These are phyloP conservation scores for Pythium dissotocum DNA, from an alignment of 352 stramenopile species.

Conservation along the genomic window DNA sequence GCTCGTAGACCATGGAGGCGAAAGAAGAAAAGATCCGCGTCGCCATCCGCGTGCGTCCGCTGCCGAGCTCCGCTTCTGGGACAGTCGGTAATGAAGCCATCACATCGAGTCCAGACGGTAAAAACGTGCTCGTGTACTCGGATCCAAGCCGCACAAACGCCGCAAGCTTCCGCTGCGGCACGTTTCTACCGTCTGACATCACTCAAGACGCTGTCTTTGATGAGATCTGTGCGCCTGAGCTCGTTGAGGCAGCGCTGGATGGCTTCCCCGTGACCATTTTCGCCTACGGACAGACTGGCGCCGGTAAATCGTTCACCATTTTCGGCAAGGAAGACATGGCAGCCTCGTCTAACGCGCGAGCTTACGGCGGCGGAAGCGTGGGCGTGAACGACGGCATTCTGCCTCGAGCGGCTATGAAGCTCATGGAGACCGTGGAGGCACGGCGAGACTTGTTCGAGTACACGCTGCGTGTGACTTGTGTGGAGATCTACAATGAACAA, in stretches of 20 bases:
- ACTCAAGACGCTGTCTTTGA: conserved; percentile 62
- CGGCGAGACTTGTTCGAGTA: conserved; percentile 46
- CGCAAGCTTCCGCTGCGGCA: conserved; percentile 67
- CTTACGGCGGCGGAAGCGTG: conserved; percentile 8
- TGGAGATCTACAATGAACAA: conserved; percentile 81
- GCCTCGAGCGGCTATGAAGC: conserved; percentile 42
- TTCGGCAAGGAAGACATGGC: conserved; percentile 58
- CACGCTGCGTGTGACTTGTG: conserved; percentile 63
- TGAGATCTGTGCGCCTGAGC: conserved; percentile 37
- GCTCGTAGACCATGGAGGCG: conserved; percentile 17
- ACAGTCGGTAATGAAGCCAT: conserved; percentile 29
- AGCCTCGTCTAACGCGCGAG: not conserved
- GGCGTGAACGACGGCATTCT: conserved; percentile 44
- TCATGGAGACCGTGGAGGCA: conserved; percentile 55
- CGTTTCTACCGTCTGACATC: conserved; percentile 41
- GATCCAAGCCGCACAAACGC: conserved; percentile 35
- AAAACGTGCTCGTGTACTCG: conserved; percentile 47
- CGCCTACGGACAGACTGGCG: conserved; percentile 72
- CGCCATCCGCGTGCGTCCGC: conserved; percentile 58
- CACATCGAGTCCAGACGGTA: conserved; percentile 36
- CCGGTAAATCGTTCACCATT: conserved; percentile 76
- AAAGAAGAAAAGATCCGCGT: conserved; percentile 72
- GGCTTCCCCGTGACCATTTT: conserved; percentile 77
- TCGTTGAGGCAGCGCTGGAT: conserved; percentile 55
- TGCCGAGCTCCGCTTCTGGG: not conserved